These are phyloP conservation scores for Yamadazyma laniorum DNA, from an alignment of 805 yeast species.

Conservation along the genomic window DNA sequence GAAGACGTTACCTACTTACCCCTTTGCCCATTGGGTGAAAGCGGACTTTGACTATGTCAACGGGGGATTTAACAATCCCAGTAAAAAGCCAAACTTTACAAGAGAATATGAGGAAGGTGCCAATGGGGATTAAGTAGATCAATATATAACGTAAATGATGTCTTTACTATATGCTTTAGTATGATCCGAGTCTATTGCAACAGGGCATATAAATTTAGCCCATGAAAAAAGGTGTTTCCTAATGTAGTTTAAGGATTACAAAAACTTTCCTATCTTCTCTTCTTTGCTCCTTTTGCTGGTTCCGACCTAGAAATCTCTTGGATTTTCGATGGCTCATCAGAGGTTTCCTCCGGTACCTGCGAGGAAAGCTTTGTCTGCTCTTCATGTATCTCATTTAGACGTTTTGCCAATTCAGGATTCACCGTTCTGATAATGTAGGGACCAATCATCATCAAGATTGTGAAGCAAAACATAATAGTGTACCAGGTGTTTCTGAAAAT, in stretches of 20 bases:
- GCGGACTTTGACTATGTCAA: slow-evolving; percentile 39
- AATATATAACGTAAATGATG: no score
- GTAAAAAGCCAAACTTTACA: slow-evolving; percentile 22
- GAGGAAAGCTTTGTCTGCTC: slow-evolving; percentile 7
- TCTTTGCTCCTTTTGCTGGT: not conserved
- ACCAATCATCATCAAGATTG: slow-evolving; percentile 27
- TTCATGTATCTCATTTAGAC: slow-evolving; percentile 21
- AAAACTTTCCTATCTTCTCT: slow-evolving; percentile 8
- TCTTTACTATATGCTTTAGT: no score
- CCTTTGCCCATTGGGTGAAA: slow-evolving; percentile 58
- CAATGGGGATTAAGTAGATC: not conserved
- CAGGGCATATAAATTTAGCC: no score
- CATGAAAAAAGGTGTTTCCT: no score
- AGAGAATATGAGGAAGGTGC: slow-evolving; percentile 16
- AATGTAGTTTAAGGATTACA: no score
- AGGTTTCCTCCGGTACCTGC: not conserved
- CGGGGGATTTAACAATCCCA: slow-evolving; percentile 44
- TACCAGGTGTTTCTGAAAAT: slow-evolving; percentile 36
- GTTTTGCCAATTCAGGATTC: slow-evolving; percentile 39
- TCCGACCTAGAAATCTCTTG: not conserved
- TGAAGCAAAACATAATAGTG: slow-evolving; percentile 30
- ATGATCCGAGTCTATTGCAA: no score
- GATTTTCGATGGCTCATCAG: not conserved
- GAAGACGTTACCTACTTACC: slow-evolving; percentile 58
- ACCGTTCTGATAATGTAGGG: slow-evolving; percentile 31